Evolutionary conservation across 202 grass and related monocot genomes (phyloP), one percentile per base, ranked within the genome.

Genomic region (Bolboschoenoplectus hybrid): DNA sequence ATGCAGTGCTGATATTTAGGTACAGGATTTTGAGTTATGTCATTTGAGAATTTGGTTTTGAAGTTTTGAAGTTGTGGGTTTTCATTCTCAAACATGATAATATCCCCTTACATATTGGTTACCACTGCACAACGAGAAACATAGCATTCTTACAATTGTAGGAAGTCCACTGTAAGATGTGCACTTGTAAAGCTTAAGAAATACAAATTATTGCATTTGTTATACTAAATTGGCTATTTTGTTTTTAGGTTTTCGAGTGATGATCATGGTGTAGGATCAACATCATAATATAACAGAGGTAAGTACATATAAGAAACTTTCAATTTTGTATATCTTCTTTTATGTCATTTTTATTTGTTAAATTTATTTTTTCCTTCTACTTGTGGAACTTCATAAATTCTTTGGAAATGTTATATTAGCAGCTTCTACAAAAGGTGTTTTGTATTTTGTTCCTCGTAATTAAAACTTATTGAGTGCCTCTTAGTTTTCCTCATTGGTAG

Each of bases 231-330:
- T 78, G 32, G 51, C 39, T 53, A 38, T 76, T 39, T 57, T 57
- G 34, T 55, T 56, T 11, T 14, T 55, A 78, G 74, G 74, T 12
- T 17, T 26, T 78, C 0, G 39, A 78, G 51, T 57, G 2, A 8
- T 56, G 49, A 77, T 36, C 49, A 77, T 77, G 49, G 50, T 39
- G 74, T 77, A 55, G 49, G 50, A 55, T 77, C 11, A 77, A 56
- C 13, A 34, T 5, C 16, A 38, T 77, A 17, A 55, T 77, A 38
- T 77, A 38, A 77, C 26, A 39, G 10, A 56, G 71, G 71, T 74
- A 38, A 64, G 38, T 26, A 26, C 26, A 26, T 40, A 40, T 44
- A 70, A 70, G 40, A 70, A 70, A 70, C n/a, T 0, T 70, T 70
- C 1, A 16, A 5, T 8, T 43, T 45, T 45, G 14, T 70, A 26